A percentile compares a stretch with the other conserved stretches of the same genome.
Conservation (phyloP, 139 green algal species). For the Volvox africanus region DNA sequence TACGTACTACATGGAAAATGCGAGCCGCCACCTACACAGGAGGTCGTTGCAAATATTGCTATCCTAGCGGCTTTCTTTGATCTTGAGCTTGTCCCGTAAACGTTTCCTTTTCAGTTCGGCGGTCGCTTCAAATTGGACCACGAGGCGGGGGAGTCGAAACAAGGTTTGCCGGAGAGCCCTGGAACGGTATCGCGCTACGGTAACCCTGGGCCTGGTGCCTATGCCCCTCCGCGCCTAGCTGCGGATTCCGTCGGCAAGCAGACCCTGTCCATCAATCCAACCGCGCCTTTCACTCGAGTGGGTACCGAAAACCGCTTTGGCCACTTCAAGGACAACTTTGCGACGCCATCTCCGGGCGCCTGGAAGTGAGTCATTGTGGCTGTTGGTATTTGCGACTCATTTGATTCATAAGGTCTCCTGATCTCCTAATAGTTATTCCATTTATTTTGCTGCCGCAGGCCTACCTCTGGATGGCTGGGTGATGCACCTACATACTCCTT, state of each 20-base stretch:
- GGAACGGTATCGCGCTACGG: not conserved
- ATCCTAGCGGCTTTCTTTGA: no score
- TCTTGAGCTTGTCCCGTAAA: no score
- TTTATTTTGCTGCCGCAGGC: not conserved
- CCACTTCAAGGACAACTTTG: conserved; percentile 45
- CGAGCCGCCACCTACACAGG: no score
- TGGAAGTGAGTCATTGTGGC: conserved; percentile 33
- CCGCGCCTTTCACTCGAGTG: conserved; percentile 25
- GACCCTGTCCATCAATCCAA: conserved; percentile 42
- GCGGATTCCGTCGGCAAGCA: conserved; percentile 32
- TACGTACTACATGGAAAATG: no score
- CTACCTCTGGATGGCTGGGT: conserved; percentile 53
- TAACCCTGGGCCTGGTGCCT: conserved; percentile 37
- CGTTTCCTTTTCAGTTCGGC: conserved; percentile 10
- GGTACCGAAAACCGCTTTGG: conserved; percentile 49
- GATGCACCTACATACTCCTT: conserved; percentile 58
- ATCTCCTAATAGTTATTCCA: no score
- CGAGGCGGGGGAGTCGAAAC: conserved; percentile 26
- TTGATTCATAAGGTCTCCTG: no score
- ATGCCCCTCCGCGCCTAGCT: not conserved
- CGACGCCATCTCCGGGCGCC: conserved; percentile 22
- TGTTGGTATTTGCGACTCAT: no score
- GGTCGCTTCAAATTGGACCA: conserved; percentile 28
- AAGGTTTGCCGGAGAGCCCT: not conserved
- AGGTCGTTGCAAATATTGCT: no score